Evolutionary conservation across 2,329 filamentous ascomycete species (phyloP).

Genomic region (Ophiostoma ips): DNA sequence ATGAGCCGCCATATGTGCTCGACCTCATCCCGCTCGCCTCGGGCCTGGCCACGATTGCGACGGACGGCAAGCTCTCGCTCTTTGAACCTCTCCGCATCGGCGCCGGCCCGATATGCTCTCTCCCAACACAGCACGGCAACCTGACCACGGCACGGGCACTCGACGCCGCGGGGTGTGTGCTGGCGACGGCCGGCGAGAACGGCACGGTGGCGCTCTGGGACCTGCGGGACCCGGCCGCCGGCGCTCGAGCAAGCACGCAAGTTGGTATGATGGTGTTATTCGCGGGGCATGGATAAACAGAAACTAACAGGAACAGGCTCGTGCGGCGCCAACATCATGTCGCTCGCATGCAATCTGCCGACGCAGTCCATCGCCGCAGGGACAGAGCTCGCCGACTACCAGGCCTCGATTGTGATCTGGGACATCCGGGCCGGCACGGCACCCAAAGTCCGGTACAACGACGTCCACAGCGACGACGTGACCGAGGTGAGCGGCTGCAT

Average conservation of each 20-base stretch:
- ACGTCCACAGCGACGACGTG: constrained; percentile 55
- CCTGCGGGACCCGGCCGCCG: constrained; percentile 31
- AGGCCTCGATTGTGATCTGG: constrained; percentile 49
- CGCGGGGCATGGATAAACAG: too few species aligned
- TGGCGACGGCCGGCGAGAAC: constrained; percentile 60
- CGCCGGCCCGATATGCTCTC: constrained; percentile 31
- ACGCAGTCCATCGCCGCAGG: constrained; percentile 54
- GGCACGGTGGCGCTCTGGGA: constrained; percentile 56
- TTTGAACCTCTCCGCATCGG: constrained; percentile 46
- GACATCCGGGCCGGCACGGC: constrained; percentile 38
- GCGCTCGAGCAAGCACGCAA: constrained; percentile 28
- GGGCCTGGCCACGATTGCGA: constrained; percentile 49
- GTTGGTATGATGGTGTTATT: too few species aligned
- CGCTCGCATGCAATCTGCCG: constrained; percentile 45
- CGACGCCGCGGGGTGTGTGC: constrained; percentile 34
- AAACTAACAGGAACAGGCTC: constrained; percentile 9
- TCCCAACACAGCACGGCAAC: constrained; percentile 43
- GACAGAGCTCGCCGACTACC: constrained; percentile 54
- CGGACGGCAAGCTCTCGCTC: constrained; percentile 55
- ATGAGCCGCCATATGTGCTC: constrained; percentile 38
- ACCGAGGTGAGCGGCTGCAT: constrained; percentile 42
- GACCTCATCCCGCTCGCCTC: constrained; percentile 37
- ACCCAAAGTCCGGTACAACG: constrained; percentile 41
- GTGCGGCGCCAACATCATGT: constrained; percentile 32
- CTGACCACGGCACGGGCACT: constrained; percentile 48